These are phyloP conservation scores for Candida sp. DNA, from an alignment of 1,139 yeast species.

Conservation along the genomic window DNA sequence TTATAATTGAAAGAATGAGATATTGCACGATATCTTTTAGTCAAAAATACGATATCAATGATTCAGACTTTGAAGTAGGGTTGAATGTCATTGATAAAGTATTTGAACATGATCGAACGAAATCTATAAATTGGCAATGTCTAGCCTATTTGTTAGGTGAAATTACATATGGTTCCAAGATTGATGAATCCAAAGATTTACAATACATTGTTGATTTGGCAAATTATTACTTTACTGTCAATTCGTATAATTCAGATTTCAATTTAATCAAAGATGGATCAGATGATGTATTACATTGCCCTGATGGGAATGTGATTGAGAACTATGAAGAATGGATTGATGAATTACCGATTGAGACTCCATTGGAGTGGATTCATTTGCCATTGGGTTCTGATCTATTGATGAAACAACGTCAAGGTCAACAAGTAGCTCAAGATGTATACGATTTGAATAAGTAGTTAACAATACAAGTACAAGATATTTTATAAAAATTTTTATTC, in stretches of 20 bases:
- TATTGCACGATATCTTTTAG: constrained; percentile 64
- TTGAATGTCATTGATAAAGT: constrained; percentile 40
- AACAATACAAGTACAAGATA: no score
- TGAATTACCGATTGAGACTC: constrained; percentile 53
- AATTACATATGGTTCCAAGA: constrained; percentile 73
- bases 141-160: constrained; percentile 48
- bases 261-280: constrained; percentile 22
- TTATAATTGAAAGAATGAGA: constrained; percentile 56
- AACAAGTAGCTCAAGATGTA: constrained; percentile 13
- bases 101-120: constrained; percentile 35
- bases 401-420: constrained; percentile 16
- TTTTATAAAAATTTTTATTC: constrained; percentile 7
- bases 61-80: constrained; percentile 65
- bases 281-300: constrained; percentile 25
- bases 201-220: constrained; percentile 23
- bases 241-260: constrained; percentile 25
- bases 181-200: constrained; percentile 48
- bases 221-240: constrained; percentile 18
- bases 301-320: constrained; percentile 42
- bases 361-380: constrained; percentile 65
- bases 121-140: constrained; percentile 54
- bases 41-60: constrained; percentile 65
- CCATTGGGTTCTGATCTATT: constrained; percentile 36
- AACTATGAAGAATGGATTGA: constrained; percentile 51
- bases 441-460: constrained; percentile 4